phyloP scores from a whole-genome alignment of 2,329 filamentous ascomycete species.

The Teratosphaeriaceae sp. region DNA sequence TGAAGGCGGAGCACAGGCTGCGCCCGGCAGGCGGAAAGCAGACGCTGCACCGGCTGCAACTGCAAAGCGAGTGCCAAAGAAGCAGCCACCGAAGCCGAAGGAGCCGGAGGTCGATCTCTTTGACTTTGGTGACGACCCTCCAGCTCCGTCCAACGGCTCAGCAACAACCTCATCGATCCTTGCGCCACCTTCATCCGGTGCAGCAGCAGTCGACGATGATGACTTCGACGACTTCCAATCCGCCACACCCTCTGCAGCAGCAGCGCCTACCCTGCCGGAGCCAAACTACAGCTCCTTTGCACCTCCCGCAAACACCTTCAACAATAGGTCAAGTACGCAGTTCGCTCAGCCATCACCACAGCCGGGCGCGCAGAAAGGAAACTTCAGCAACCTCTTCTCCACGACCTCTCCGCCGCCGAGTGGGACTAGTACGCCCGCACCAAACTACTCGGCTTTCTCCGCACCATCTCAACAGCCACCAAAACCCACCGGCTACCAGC shows the following conservation, averaged over 20 bases:
- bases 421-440: slow-evolving; percentile 35
- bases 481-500: slow-evolving; percentile 63
- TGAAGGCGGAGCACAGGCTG: slow-evolving; percentile 54
- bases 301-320: slow-evolving; percentile 41
- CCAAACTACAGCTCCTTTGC: slow-evolving; percentile 36
- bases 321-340: slow-evolving; percentile 53
- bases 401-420: slow-evolving; percentile 71
- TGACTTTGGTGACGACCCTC: slow-evolving; percentile 74
- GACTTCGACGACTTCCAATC: slow-evolving; percentile 99
- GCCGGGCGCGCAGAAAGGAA: slow-evolving; percentile 72
- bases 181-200: slow-evolving; percentile 17
- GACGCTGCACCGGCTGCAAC: slow-evolving; percentile 25
- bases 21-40: slow-evolving; percentile 48
- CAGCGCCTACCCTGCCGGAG: slow-evolving; percentile 28
- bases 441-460: slow-evolving; percentile 27
- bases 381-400: slow-evolving; percentile 74
- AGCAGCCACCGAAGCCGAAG: slow-evolving; percentile 69
- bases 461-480: slow-evolving; percentile 33
- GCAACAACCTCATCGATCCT: slow-evolving; percentile 19
- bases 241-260: slow-evolving; percentile 55
- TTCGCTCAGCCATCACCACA: slow-evolving; percentile 80
- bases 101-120: slow-evolving; percentile 89
- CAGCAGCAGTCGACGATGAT: slow-evolving; percentile 62
- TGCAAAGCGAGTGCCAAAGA: slow-evolving; percentile 46
- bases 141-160: slow-evolving; percentile 43